phyloP scores from a whole-genome alignment of 1,139 yeast species.

The Eremothecium coryli region DNA sequence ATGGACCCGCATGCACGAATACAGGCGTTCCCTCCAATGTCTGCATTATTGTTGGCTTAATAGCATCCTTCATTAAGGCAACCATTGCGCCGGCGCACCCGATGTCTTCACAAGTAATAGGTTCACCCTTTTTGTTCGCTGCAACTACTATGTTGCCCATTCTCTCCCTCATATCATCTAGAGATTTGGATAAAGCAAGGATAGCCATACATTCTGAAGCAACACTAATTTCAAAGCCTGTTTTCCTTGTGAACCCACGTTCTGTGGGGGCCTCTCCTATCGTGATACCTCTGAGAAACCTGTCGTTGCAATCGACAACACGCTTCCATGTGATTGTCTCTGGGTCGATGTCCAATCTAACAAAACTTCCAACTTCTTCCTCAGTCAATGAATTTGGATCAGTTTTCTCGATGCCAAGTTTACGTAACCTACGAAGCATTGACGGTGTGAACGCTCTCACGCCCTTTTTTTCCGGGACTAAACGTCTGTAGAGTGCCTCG shows the following conservation, averaged over 20 bases:
- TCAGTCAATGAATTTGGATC: conserved; percentile 74
- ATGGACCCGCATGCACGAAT: conserved; percentile 97
- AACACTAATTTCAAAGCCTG: conserved; percentile 95
- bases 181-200: conserved; percentile 75
- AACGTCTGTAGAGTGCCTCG: conserved; percentile 73
- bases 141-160: conserved; percentile 90
- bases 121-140: conserved; percentile 69
- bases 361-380: conserved; percentile 70
- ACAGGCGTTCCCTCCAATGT: conserved; percentile 98
- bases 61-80: conserved; percentile 91
- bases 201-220: conserved; percentile 98
- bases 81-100: conserved; percentile 98
- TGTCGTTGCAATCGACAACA: conserved; percentile 92
- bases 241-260: conserved; percentile 77
- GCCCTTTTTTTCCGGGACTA: conserved; percentile 84
- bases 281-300: conserved; percentile 85
- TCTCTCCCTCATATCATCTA: conserved; percentile 81
- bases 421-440: conserved; percentile 68
- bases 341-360: conserved; percentile 85
- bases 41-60: conserved; percentile 96
- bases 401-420: conserved; percentile 72
- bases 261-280: conserved; percentile 93
- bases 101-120: conserved; percentile 90
- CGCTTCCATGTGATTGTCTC: conserved; percentile 93
- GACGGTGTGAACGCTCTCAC: conserved; percentile 66